A percentile compares a stretch with the other conserved stretches of the same genome.
phyloP scores from a whole-genome alignment of 176 grass and related monocot species.

The Olyra latifolia region DNA sequence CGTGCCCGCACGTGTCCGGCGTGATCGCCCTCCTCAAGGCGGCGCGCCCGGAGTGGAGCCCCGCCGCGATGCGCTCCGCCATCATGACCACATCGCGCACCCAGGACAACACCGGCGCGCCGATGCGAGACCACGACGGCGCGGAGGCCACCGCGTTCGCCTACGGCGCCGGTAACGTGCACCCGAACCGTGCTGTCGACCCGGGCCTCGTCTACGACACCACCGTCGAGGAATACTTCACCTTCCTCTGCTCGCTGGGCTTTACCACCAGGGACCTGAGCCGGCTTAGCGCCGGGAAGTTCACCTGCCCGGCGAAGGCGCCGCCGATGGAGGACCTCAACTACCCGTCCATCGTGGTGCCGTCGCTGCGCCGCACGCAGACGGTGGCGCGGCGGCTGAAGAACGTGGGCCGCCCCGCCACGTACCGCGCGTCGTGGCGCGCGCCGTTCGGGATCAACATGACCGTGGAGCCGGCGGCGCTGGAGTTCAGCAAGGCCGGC shows the following conservation, averaged over 20 bases:
- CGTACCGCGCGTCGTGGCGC: slow-evolving; percentile 45
- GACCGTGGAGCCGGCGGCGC: slow-evolving; percentile 38
- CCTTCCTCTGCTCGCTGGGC: slow-evolving; percentile 68
- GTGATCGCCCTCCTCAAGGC: slow-evolving; percentile 52
- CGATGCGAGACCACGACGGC: slow-evolving; percentile 50
- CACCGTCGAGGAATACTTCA: slow-evolving; percentile 50
- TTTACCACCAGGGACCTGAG: slow-evolving; percentile 4
- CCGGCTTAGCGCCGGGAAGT: slow-evolving; percentile 32
- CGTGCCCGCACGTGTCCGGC: slow-evolving; percentile 69
- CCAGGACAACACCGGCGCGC: slow-evolving; percentile 55
- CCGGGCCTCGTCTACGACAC: slow-evolving; percentile 79
- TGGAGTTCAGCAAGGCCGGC: slow-evolving; percentile 47
- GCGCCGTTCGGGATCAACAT: slow-evolving; percentile 44
- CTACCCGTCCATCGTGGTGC: slow-evolving; percentile 72
- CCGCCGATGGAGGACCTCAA: slow-evolving; percentile 63
- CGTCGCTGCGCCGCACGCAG: slow-evolving; percentile 27
- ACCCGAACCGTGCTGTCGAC: slow-evolving; percentile 63
- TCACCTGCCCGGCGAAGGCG: slow-evolving; percentile 41
- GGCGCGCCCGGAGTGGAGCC: slow-evolving; percentile 64
- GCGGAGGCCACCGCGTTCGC: slow-evolving; percentile 51
- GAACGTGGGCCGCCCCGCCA: slow-evolving; percentile 57
- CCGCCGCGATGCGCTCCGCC: slow-evolving; percentile 59
- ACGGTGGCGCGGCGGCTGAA: slow-evolving; percentile 55
- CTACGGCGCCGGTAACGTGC: slow-evolving; percentile 68
- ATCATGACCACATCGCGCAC: slow-evolving; percentile 76